Base-by-base conservation (phyloP, 108 stramenopile genomes). In the Discostella stelligeroides region DNA sequence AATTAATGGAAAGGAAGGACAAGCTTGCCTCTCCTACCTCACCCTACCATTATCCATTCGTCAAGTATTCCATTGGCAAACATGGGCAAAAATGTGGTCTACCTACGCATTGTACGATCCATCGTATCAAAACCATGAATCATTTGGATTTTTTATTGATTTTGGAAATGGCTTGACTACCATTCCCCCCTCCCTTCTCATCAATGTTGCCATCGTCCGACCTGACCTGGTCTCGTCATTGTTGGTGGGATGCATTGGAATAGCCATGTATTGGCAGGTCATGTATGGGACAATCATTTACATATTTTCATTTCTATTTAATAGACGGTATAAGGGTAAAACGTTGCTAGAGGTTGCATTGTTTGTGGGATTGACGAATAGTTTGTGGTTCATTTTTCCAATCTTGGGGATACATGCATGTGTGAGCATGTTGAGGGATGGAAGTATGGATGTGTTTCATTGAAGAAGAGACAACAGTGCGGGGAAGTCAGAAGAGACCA, bases 61-160 rank as follows among this genome's bases (percentile, higher is more conserved):
- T 1, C 75, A 86, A 38, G 18, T 84, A 1, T 89, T 88, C 57
- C 71, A 82, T 43, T 70, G 67, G 4, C 71, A 79, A 57, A 73
- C 54, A 39, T 88, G 90, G 87, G 34, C 69, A 18, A 82, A 70
- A 42, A 91, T 93, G 88, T 93, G 92, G 92, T 88, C 86, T 5
- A 93, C 92, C 14, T 90, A 93, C 53, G 62, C 86, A 21, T 60
- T 93, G 5, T 93, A 85, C 61, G 88, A 93, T 77, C 92, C 92
- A 14, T 86, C 85, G 12, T 93, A 93, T 76, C 87, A 87, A 41
- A 93, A 93, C 81, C 70, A 85, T 13, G 92, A 93, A 77, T 81
- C 84, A 12, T 93, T 89, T 71, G 92, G 92, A 48, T 93, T 93
- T 60, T 93, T 93, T 69, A 89, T 93, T 40, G 92, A 93, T 70